These are phyloP conservation scores for Clonostachys solani DNA, from an alignment of 2,329 filamentous ascomycete species.

Conservation along the genomic window DNA sequence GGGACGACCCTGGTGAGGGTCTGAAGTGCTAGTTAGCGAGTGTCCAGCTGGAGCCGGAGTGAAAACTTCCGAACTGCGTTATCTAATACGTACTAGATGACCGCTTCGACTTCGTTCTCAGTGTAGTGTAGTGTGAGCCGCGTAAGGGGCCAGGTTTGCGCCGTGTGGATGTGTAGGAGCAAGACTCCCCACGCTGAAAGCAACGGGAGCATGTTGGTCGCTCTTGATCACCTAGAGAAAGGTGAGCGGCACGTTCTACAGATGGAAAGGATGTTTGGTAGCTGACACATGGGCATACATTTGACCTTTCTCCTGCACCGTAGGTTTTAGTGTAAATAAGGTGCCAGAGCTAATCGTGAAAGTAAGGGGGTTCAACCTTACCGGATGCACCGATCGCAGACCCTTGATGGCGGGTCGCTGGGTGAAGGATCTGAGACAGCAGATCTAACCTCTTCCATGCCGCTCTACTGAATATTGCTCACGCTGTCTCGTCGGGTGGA, in stretches of 20 bases:
- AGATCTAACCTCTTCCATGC: too few relatives aligned
- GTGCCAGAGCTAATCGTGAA: neutral
- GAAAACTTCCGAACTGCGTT: too few relatives aligned
- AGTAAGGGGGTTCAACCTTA: neutral
- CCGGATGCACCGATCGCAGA: conserved; percentile 2
- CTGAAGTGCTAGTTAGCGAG: neutral
- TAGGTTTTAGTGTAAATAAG: neutral
- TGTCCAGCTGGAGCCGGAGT: neutral
- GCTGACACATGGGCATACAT: neutral
- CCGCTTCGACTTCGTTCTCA: too few relatives aligned
- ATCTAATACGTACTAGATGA: too few relatives aligned
- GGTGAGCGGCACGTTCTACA: neutral
- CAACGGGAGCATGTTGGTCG: conserved; percentile 1
- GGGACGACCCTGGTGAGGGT: neutral
- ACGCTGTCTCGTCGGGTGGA: too few relatives aligned
- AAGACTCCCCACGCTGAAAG: neutral
- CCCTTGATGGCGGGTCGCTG: neutral
- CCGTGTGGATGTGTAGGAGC: neutral
- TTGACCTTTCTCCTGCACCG: conserved; percentile 1
- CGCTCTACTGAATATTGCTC: too few relatives aligned
- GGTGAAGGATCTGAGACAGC: too few relatives aligned
- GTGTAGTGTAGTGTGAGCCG: neutral
- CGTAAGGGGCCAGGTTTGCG: conserved; percentile 1
- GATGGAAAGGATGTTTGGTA: neutral
- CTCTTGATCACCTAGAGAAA: neutral